A percentile compares a stretch with the other conserved stretches of the same genome.
These are phyloP conservation scores for Aspergillus sp. DNA, from an alignment of 2,329 filamentous ascomycete genomes.

Conservation along the genomic window DNA sequence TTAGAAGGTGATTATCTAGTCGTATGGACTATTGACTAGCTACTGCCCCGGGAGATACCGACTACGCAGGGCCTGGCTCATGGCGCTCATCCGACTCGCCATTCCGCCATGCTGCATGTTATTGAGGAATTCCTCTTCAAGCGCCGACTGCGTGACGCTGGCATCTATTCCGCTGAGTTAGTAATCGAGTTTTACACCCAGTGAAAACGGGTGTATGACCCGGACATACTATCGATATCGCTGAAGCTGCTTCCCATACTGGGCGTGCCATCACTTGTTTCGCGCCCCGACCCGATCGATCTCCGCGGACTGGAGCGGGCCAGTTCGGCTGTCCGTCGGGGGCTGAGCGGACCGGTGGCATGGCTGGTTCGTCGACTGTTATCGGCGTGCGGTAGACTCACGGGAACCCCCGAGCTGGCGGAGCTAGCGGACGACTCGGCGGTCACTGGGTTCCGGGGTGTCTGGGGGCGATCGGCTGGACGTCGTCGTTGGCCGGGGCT, in stretches of 20 bases:
- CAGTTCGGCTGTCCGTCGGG: constrained; percentile 43
- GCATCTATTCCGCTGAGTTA: constrained; percentile 38
- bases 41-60: constrained; percentile 27
- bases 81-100: constrained; percentile 43
- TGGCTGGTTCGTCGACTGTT: constrained; percentile 11
- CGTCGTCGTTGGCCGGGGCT: constrained; percentile 22
- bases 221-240: constrained; percentile 50
- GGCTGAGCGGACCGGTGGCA: constrained; percentile 23
- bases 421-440: constrained; percentile 29
- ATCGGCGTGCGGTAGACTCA: constrained; percentile 15
- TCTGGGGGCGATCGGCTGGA: constrained; percentile 16
- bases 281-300: constrained; percentile 26
- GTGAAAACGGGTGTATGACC: neutral
- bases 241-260: constrained; percentile 60
- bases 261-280: constrained; percentile 48
- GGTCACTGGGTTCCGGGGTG: constrained; percentile 11
- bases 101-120: constrained; percentile 48
- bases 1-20: no score
- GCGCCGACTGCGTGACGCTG: constrained; percentile 56
- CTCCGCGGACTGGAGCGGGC: constrained; percentile 42
- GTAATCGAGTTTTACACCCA: neutral
- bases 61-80: constrained; percentile 48
- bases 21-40: neutral
- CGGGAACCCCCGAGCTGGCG: constrained; percentile 29
- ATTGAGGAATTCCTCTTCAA: constrained; percentile 56